These are phyloP conservation scores for Stevia rebaudiana DNA, from an alignment of 140 eudicot genomes.

Conservation along the genomic window DNA sequence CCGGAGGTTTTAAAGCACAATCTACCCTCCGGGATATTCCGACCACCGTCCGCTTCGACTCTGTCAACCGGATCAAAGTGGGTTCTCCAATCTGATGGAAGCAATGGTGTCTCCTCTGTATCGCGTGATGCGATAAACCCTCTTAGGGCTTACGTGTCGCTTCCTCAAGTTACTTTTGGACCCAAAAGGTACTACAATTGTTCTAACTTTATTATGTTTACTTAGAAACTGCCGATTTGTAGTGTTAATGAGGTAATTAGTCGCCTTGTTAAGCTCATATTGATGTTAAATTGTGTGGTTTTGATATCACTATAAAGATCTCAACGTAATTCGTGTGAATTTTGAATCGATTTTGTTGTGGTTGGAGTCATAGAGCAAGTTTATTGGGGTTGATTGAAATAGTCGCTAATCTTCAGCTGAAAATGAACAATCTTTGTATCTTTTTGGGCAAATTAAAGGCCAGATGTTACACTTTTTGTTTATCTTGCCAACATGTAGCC, in stretches of 20 bases:
- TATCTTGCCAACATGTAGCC: neutral
- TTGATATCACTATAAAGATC: neutral
- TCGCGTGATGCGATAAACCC: conserved; percentile 76
- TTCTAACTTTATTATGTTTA: neutral
- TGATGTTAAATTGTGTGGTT: neutral
- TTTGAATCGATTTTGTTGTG: neutral
- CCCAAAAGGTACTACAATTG: conserved; percentile 62
- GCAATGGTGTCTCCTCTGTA: conserved; percentile 18
- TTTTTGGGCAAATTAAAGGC: too few species aligned
- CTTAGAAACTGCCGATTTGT: neutral
- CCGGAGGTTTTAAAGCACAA: conserved; percentile 82
- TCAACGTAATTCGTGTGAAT: neutral
- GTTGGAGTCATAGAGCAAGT: neutral
- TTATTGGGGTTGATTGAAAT: neutral
- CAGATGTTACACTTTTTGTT: too few species aligned
- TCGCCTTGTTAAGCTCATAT: neutral
- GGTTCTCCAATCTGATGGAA: conserved; percentile 38
- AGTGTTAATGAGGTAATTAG: too few species aligned
- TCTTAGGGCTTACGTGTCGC: conserved; percentile 63
- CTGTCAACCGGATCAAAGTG: conserved; percentile 55
- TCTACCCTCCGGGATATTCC: conserved; percentile 56
- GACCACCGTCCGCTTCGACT: conserved; percentile 48
- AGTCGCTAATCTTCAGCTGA: neutral
- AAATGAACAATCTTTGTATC: neutral
- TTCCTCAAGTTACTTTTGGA: conserved; percentile 91